phyloP scores from a whole-genome alignment of 2,329 filamentous ascomycete species.

The Clarireedia paspali region DNA sequence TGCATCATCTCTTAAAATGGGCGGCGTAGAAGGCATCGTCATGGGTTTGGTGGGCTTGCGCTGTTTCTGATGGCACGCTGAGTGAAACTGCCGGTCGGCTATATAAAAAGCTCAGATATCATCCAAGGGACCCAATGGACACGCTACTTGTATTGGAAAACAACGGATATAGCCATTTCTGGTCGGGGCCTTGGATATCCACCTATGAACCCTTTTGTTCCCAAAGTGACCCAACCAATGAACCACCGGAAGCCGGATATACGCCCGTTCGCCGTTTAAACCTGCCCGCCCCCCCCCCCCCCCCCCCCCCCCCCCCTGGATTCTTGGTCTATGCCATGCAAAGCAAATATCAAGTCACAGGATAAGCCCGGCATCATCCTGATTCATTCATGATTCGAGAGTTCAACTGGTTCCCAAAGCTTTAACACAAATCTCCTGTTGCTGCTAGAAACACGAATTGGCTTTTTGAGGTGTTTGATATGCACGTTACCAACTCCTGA shows the following conservation, averaged over 20 bases:
- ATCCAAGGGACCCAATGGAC: neutral
- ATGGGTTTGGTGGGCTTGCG: neutral
- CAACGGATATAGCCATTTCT: neutral
- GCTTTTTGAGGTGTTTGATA: too few species aligned
- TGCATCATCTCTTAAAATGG: slow-evolving; percentile 5
- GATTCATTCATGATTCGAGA: neutral
- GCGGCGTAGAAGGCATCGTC: neutral
- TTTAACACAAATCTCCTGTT: too few species aligned
- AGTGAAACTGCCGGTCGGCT: slow-evolving; percentile 8
- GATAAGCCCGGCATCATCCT: neutral
- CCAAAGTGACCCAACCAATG: neutral
- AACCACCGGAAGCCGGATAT: neutral
- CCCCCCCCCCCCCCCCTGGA: neutral
- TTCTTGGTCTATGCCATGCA: neutral
- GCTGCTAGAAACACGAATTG: too few species aligned
- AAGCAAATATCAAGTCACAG: neutral
- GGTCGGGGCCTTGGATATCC: too few species aligned
- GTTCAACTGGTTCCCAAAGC: too few species aligned
- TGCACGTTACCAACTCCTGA: too few species aligned
- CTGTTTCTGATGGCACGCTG: slow-evolving; percentile 6
- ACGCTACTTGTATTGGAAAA: too few species aligned
- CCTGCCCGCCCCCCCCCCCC: too few species aligned
- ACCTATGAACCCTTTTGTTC: neutral
- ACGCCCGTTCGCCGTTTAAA: neutral
- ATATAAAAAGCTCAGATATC: neutral